Evolutionary conservation across 768 basidiomycete genomes (phyloP), one percentile per base, ranked within the genome.

Genomic region (Kwoniella europaea): DNA sequence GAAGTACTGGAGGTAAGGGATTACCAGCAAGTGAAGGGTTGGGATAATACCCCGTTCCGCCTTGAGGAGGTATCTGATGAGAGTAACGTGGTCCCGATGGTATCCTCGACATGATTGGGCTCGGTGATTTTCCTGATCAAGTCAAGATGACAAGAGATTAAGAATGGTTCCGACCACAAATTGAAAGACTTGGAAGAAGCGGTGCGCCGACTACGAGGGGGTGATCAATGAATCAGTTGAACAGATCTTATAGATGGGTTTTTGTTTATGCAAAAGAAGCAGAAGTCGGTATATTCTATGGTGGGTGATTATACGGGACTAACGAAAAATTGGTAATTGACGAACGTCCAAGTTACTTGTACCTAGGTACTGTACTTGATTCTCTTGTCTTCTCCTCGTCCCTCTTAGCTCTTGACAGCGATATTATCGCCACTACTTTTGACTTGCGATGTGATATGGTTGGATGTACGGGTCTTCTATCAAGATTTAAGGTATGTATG

Each of bases 31-130:
- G 43, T 24, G 64, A 50, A 4, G 44, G 60, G 15, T 54, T 61
- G 15, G 58, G 61, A 54, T 68, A 70, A 43, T 57, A 63, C 13
- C 46, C 50, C 7, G 41, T 13, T 10, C 54, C 52, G 3, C 29
- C 41, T 29, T 63, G 65, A 63, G 65, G 65, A 15, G 59, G 61
- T 52, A 52, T 44, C 55, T 65, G 71, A 55, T 65, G 65, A 22
- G 69, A 10, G 41, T 56, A 63, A 10, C 55, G 62, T 27, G 64
- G 62, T 58, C 68, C 68, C 2, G 68, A 70, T 5, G 68, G 68
- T 63, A 70, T 70, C 12, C 68, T 29, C 10, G 68, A 70, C 68
- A 70, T 70, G 13, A 20, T 50, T 59, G 10, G 20, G 58, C 9
- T n/a, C 41, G 4, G 56, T 22, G 20, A 57, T 6, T 20, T 6